A percentile compares a stretch with the other conserved stretches of the same genome.
Evolutionary conservation across 2,329 filamentous ascomycete genomes (phyloP).

Genomic region (Boeremia lycopersici): DNA sequence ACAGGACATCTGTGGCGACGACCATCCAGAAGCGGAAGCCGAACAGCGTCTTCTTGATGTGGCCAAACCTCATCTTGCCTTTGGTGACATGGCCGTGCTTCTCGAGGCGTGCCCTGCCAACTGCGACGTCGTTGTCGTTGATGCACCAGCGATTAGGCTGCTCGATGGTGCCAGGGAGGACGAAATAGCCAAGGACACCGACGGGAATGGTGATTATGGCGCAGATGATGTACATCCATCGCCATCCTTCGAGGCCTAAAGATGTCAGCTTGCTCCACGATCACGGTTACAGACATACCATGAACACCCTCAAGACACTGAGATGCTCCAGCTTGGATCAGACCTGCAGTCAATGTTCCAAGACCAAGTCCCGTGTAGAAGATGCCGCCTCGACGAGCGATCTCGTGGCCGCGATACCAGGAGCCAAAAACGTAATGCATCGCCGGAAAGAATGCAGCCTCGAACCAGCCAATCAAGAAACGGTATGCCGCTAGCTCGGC

Average conservation of each 20-base stretch:
- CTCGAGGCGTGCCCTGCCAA: conserved; percentile 54
- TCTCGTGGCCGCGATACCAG: conserved; percentile 53
- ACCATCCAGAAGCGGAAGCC: conserved; percentile 59
- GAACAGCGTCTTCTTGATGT: conserved; percentile 9
- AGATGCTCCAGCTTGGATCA: conserved; percentile 45
- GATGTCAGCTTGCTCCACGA: neutral
- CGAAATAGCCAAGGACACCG: conserved; percentile 56
- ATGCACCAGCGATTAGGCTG: conserved; percentile 55
- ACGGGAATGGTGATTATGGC: conserved; percentile 61
- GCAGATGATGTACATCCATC: conserved; percentile 38
- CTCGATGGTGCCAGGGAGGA: conserved; percentile 58
- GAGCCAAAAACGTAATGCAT: conserved; percentile 31
- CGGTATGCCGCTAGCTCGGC: conserved; percentile 58
- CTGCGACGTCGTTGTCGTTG: conserved; percentile 52
- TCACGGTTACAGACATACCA: conserved; percentile 22
- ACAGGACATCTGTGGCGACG: conserved; percentile 58
- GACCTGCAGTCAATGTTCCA: conserved; percentile 57
- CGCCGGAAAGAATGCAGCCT: conserved; percentile 49
- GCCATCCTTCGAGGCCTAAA: conserved; percentile 20
- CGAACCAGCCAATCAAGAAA: conserved; percentile 60
- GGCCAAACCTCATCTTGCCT: conserved; percentile 10
- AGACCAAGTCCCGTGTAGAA: conserved; percentile 59
- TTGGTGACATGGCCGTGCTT: conserved; percentile 46
- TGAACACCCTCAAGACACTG: conserved; percentile 62
- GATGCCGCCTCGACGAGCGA: conserved; percentile 54